Conservation (phyloP, 768 basidiomycete species). For the Tricholomella constricta region DNA sequence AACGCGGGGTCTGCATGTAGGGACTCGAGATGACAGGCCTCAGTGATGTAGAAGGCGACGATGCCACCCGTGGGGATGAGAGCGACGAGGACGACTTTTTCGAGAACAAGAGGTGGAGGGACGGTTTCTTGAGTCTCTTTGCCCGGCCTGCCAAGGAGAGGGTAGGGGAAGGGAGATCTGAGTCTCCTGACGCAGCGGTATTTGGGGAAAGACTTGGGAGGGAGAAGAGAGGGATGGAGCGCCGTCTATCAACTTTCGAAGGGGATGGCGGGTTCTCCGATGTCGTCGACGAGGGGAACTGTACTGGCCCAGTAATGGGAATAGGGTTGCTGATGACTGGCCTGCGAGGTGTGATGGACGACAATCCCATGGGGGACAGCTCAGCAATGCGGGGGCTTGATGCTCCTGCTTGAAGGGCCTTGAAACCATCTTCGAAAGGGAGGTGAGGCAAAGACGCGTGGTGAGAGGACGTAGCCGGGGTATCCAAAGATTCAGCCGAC, state of each 20-base stretch:
- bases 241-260: slow-evolving; percentile 31
- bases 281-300: slow-evolving; percentile 48
- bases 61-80: slow-evolving; percentile 23
- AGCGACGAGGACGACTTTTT: slow-evolving; percentile 60
- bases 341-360: slow-evolving; percentile 26
- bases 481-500: slow-evolving; percentile 61
- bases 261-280: slow-evolving; percentile 21
- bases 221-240: slow-evolving; percentile 43
- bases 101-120: slow-evolving; percentile 66
- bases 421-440: slow-evolving; percentile 27
- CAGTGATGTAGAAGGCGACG: slow-evolving; percentile 20
- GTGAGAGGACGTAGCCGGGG: slow-evolving; percentile 55
- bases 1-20: slow-evolving; percentile 32
- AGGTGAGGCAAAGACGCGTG: slow-evolving; percentile 44
- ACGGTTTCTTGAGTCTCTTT: slow-evolving; percentile 62
- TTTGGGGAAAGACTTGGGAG: slow-evolving; percentile 34
- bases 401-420: slow-evolving; percentile 22
- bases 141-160: slow-evolving; percentile 33
- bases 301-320: slow-evolving; percentile 34
- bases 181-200: slow-evolving; percentile 23
- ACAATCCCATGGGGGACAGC: slow-evolving; percentile 19
- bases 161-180: slow-evolving; percentile 35
- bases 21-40: slow-evolving; percentile 32
- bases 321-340: slow-evolving; percentile 32
- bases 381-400: slow-evolving; percentile 31